These are phyloP conservation scores for Acmispon strigosus DNA, from an alignment of 306 rosid species.

Conservation along the genomic window DNA sequence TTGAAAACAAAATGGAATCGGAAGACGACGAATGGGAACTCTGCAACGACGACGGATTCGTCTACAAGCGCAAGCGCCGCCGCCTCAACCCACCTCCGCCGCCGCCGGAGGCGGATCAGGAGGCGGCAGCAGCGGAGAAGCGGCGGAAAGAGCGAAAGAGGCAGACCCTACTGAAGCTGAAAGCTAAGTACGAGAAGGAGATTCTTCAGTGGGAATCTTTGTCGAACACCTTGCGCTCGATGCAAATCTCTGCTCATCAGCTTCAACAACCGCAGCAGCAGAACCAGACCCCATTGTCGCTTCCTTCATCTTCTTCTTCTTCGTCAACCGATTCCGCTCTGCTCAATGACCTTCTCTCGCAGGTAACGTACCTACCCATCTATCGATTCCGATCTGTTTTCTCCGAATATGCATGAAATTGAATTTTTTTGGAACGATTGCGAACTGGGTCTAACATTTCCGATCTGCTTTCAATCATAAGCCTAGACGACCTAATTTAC, in stretches of 20 bases:
- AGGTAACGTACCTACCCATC: constrained; percentile 33
- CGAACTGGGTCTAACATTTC: constrained; percentile 2
- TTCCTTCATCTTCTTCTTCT: constrained; percentile 24
- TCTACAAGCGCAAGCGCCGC: constrained; percentile 65
- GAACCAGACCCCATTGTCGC: not conserved
- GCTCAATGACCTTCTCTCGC: constrained; percentile 46
- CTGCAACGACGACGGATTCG: constrained; percentile 66
- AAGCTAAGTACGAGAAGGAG: constrained; percentile 43
- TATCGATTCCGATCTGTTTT: not conserved
- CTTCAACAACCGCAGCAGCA: constrained; percentile 15
- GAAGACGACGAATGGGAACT: constrained; percentile 64
- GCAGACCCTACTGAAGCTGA: constrained; percentile 47
- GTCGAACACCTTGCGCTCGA: constrained; percentile 40
- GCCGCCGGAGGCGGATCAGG: constrained; percentile 13
- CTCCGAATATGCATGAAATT: not conserved
- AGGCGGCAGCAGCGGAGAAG: not conserved
- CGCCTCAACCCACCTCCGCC: constrained; percentile 17
- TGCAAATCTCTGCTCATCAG: constrained; percentile 35
- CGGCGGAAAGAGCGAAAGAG: constrained; percentile 48
- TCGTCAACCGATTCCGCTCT: constrained; percentile 20
- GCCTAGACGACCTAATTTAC: not conserved
- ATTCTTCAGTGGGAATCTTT: constrained; percentile 57
- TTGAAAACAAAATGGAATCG: not conserved
- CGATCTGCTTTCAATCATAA: not conserved
- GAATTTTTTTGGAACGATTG: not conserved